Conservation (phyloP, 2,329 filamentous ascomycete genomes). For the Lecanicillium sp. region DNA sequence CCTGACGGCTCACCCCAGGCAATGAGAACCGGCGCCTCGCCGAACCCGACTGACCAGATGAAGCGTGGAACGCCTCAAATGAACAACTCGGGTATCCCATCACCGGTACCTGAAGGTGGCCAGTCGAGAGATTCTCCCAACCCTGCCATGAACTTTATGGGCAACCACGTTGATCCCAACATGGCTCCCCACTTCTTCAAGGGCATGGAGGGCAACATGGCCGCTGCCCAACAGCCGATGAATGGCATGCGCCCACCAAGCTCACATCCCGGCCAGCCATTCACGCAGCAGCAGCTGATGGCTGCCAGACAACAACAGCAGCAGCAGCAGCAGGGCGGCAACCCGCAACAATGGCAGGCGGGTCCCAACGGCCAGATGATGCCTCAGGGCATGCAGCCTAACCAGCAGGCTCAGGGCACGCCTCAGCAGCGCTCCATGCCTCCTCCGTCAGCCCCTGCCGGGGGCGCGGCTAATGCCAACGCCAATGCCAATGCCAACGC, state of each 20-base stretch:
- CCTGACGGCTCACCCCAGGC: conserved; percentile 64
- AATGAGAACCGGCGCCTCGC: conserved; percentile 62
- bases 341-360: conserved; percentile 31
- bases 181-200: conserved; percentile 56
- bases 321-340: conserved; percentile 23
- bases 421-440: conserved; percentile 68
- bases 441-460: conserved; percentile 52
- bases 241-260: conserved; percentile 63
- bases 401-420: conserved; percentile 51
- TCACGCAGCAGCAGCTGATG: conserved; percentile 55
- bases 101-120: conserved; percentile 60
- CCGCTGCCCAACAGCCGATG: conserved; percentile 42
- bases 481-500: no score
- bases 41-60: conserved; percentile 71
- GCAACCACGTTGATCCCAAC: conserved; percentile 53
- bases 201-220: conserved; percentile 48
- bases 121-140: conserved; percentile 61
- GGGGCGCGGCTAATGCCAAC: conserved; percentile 32
- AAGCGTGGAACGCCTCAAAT: conserved; percentile 71
- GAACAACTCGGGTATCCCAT: conserved; percentile 60
- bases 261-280: conserved; percentile 54
- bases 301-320: conserved; percentile 32
- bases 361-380: conserved; percentile 34
- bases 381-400: conserved; percentile 28
- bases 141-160: conserved; percentile 55